phyloP scores from a whole-genome alignment of 352 stramenopile species.

The Blastocystis hominis region DNA sequence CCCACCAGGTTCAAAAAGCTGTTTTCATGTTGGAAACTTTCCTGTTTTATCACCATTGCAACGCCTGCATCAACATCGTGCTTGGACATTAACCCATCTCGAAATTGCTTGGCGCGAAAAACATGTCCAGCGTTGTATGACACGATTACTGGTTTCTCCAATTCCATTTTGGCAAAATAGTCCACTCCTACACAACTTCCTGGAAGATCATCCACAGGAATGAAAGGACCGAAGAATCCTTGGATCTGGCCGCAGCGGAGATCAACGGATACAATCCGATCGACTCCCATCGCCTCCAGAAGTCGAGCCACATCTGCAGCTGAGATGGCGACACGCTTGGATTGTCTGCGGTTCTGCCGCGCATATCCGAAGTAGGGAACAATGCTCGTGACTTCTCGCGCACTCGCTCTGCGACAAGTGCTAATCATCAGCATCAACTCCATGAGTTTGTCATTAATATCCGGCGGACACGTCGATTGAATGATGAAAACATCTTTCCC shows the following conservation, averaged over 20 bases:
- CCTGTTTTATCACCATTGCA: slow-evolving; percentile 99
- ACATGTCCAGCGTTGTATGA: slow-evolving; percentile 95
- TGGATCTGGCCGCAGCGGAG: slow-evolving; percentile 85
- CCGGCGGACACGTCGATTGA: slow-evolving; percentile 89
- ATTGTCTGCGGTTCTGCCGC: slow-evolving; percentile 79
- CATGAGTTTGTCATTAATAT: slow-evolving; percentile 99
- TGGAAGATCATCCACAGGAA: slow-evolving; percentile 96
- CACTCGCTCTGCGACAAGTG: slow-evolving; percentile 89
- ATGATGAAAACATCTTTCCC: slow-evolving; percentile 99
- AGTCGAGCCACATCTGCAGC: slow-evolving; percentile 80
- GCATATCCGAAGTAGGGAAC: slow-evolving; percentile 82
- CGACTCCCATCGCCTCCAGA: slow-evolving; percentile 81
- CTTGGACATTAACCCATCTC: slow-evolving; percentile 79
- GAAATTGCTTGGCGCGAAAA: slow-evolving; percentile 98
- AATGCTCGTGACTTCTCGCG: slow-evolving; percentile 91
- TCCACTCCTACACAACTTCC: slow-evolving; percentile 82
- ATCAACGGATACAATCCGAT: slow-evolving; percentile 81
- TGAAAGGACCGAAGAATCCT: slow-evolving; percentile 94
- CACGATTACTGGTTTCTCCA: slow-evolving; percentile 96
- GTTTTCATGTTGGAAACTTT: slow-evolving; percentile 87
- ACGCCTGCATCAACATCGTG: slow-evolving; percentile 91
- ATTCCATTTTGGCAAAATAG: slow-evolving; percentile 86
- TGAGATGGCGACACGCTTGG: slow-evolving; percentile 91
- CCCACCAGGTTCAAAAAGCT: slow-evolving; percentile 97
- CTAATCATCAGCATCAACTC: slow-evolving; percentile 93